Evolutionary conservation across 768 basidiomycete genomes (phyloP), one percentile per base, ranked within the genome.

Genomic region (Mrakia gelida): DNA sequence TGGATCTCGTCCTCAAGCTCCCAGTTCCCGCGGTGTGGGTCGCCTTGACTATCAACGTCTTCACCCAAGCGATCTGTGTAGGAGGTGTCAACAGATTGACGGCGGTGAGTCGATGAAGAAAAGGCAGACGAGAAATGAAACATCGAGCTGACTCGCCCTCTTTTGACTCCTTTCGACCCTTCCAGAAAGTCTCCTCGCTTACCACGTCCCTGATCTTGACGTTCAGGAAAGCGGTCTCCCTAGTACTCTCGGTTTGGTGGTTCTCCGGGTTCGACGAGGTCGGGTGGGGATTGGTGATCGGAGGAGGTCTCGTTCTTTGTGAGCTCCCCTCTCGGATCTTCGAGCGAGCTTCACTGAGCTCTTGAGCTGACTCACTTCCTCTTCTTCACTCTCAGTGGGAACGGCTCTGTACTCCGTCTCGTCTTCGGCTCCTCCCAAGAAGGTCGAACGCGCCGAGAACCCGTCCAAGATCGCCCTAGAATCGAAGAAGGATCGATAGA

Each of bases 191-290:
- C 15, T 92, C 92, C 11, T 90, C 91, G 2, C 91, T 93, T 1
- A 91, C 91, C 4, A 92, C 92, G 10, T 92, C 92, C 81, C 87
- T 95, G 61, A 89, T 92, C 26, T 86, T 94, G 49, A 94, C 93
- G 0, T 86, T 90, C 0, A 88, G 93, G 71, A 95, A 95, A 83
- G 92, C 92, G 9, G 83, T 92, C 68, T 92, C 91, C 80, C 87
- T 95, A 30, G 90, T 89, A 80, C 88, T 94, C 78, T 92, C 91
- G 81, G 91, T 95, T 11, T 92, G 91, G 91, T 93, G 89, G 88
- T 93, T 93, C 81, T 90, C 90, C 2, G 89, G 88, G 4, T 75
- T 52, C 52, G 77, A 73, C 79, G 89, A 89, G 7, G 90, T 91
- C 89, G 92, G 92, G 78, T 75, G 82, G 0, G 88, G 89, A 78